Percentiles rank a stretch among this genome's conserved stretches.
Conservation (phyloP, 345 rosid species). For the Ceriops zippeliana region DNA sequence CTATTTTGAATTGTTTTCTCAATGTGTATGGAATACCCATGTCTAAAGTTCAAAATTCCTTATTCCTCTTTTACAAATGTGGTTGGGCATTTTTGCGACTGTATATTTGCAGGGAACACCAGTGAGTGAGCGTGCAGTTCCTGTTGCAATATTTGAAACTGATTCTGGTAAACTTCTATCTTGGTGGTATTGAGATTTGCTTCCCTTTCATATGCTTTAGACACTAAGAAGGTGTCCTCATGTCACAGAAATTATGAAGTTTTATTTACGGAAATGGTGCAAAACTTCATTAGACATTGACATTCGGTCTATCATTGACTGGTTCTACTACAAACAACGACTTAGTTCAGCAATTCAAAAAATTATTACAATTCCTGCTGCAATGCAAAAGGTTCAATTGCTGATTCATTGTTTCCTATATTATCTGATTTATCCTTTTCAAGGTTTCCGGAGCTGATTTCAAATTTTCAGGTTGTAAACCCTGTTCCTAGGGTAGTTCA, state of each 20-base stretch:
- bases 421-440: constrained; percentile 12
- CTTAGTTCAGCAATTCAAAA: constrained; percentile 92
- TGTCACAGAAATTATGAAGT: constrained; percentile 64
- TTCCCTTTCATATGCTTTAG: constrained; percentile 8
- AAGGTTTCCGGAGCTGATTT: constrained; percentile 19
- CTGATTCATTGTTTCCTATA: constrained; percentile 13
- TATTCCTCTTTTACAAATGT: background rate
- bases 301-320: constrained; percentile 83
- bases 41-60: constrained; percentile 11
- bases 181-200: constrained; percentile 14
- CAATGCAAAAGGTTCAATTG: constrained; percentile 88
- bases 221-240: constrained; percentile 18
- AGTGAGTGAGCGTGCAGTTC: constrained; percentile 98
- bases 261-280: constrained; percentile 88
- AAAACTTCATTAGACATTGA: constrained; percentile 65
- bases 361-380: constrained; percentile 94
- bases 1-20: background rate
- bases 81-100: constrained; percentile 17
- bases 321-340: constrained; percentile 94
- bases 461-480: constrained; percentile 63
- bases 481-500: constrained; percentile 96
- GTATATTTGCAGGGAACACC: constrained; percentile 67
- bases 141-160: constrained; percentile 94
- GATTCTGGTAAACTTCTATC: constrained; percentile 55
- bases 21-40: background rate